Base-by-base conservation (phyloP, 768 basidiomycete species). In the Fistulinella prunicolor region DNA sequence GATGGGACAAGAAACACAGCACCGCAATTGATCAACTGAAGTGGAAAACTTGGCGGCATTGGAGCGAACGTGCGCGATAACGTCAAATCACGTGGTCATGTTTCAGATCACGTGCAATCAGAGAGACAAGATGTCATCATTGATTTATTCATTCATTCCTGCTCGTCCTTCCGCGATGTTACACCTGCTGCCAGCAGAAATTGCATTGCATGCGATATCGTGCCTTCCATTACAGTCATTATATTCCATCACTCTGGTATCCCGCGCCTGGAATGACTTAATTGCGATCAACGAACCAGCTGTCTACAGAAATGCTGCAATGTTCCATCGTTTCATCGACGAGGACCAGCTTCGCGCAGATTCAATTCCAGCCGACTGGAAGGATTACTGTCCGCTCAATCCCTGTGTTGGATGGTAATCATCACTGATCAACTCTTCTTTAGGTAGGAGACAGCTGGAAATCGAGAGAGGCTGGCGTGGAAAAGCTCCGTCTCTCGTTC, bases 301-400 rank as follows among this genome's bases (percentile, higher is more conserved):
- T 2, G 70, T 89, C n/a, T 88, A 81, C 59, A 81, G 74, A 51
- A 69, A 76, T 20, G 81, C 79, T 6, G 81, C 85, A 0, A 50
- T 73, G 40, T 57, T 76, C 13, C 81, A 84, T 53, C 70, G 67
- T 21, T 82, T 77, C 59, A 61, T 74, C 17, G 50, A 61, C 24
- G 64, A 67, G 6, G 55, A 52, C 21, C 56, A 67, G 16, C 63
- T 75, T 26, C 64, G 69, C 8, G 54, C 56, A 21, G 51, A 35
- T 4, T 49, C 60, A 0, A 72, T 70, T 16, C 73, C 77, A 3
- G 44, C 50, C 0, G 60, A 63, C 45, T 89, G 86, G 86, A 80
- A 77, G 53, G 68, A 71, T 14, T 75, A 84, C 40, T 88, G 87
- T 89, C 49, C 46, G 53, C 50, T 2, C 24, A 13, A 42, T 47